phyloP scores from a whole-genome alignment of 306 rosid genomes.

The Erythrophleum fordii region DNA sequence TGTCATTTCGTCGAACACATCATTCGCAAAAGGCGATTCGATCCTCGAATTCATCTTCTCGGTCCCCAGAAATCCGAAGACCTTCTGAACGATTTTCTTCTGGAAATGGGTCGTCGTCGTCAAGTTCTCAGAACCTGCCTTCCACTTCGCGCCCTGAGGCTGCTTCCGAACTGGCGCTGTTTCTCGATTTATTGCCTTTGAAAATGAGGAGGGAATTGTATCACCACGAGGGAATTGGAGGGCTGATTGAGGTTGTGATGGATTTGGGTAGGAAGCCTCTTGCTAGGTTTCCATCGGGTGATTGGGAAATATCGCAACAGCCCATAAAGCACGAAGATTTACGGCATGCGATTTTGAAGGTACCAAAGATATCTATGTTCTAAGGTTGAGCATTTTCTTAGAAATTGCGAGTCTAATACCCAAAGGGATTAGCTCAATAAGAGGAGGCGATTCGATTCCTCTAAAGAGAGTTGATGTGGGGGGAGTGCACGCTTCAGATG shows the following conservation, averaged over 20 bases:
- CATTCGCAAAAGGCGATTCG: slow-evolving; percentile 47
- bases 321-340: slow-evolving; percentile 70
- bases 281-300: slow-evolving; percentile 93
- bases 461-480: neutral
- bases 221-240: slow-evolving; percentile 66
- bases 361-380: slow-evolving; percentile 22
- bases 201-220: slow-evolving; percentile 68
- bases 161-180: slow-evolving; percentile 63
- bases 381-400: slow-evolving; percentile 1
- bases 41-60: slow-evolving; percentile 43
- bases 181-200: slow-evolving; percentile 73
- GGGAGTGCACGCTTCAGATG: neutral
- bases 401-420: neutral
- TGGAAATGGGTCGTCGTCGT: slow-evolving; percentile 48
- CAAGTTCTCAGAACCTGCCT: slow-evolving; percentile 30
- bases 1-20: slow-evolving; percentile 62
- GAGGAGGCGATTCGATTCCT: neutral
- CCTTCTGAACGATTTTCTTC: slow-evolving; percentile 76
- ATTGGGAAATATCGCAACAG: slow-evolving; percentile 79
- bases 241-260: slow-evolving; percentile 89
- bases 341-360: slow-evolving; percentile 86
- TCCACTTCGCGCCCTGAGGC: slow-evolving; percentile 55
- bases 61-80: slow-evolving; percentile 70
- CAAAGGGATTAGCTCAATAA: neutral
- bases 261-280: slow-evolving; percentile 92